These are phyloP conservation scores for Pleomassaria siparia DNA, from an alignment of 2,329 filamentous ascomycete species.

Conservation along the genomic window DNA sequence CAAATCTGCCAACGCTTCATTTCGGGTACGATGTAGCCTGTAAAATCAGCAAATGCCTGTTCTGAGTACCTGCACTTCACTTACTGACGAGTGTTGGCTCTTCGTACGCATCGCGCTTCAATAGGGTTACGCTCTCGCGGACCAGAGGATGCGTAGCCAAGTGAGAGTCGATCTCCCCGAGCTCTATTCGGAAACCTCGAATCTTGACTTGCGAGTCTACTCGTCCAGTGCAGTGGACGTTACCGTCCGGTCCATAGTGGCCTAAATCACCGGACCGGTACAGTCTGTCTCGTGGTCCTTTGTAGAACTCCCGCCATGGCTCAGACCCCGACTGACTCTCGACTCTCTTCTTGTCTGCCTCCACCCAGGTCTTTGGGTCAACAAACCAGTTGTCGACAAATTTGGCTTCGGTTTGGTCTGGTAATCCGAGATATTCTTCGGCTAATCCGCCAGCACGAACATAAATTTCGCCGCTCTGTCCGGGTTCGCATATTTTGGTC, in stretches of 20 bases:
- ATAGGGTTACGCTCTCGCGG: conserved; percentile 81
- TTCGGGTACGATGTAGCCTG: conserved; percentile 79
- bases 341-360: conserved; percentile 60
- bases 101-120: conserved; percentile 80
- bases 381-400: conserved; percentile 88
- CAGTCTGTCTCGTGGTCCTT: conserved; percentile 79
- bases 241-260: conserved; percentile 68
- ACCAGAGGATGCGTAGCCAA: conserved; percentile 73
- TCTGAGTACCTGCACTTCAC: conserved; percentile 4
- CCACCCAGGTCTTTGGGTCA: conserved; percentile 68
- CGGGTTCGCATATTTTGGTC: conserved; percentile 72
- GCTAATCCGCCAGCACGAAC: conserved; percentile 81
- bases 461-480: conserved; percentile 82
- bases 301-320: conserved; percentile 76
- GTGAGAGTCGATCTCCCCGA: conserved; percentile 88
- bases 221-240: conserved; percentile 76
- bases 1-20: conserved; percentile 71
- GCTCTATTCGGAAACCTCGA: conserved; percentile 91
- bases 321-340: conserved; percentile 56
- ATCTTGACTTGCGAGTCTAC: conserved; percentile 93
- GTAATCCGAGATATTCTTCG: conserved; percentile 70
- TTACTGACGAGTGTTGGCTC: conserved; percentile 79
- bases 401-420: conserved; percentile 68
- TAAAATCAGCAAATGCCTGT: neutral
- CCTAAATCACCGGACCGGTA: conserved; percentile 90